phyloP scores from a whole-genome alignment of 2,329 filamentous ascomycete species.

The Macrophomina pseudophaseolina region DNA sequence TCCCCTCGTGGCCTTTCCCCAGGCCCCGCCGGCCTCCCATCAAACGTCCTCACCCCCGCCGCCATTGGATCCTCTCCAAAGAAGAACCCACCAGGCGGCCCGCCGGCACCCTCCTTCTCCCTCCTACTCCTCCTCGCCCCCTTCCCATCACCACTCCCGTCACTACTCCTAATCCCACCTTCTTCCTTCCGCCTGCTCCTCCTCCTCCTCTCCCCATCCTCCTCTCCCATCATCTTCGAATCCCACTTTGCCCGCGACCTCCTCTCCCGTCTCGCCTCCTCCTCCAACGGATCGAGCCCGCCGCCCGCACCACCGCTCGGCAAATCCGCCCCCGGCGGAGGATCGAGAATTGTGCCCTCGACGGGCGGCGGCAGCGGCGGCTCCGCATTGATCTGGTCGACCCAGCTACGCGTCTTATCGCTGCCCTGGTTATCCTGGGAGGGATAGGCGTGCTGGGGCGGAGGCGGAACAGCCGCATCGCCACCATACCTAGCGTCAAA shows the following conservation, averaged over 20 bases:
- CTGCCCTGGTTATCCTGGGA: constrained; percentile 45
- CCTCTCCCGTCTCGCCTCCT: constrained; percentile 27
- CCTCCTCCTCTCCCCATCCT: constrained; percentile 12
- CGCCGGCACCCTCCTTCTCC: background rate
- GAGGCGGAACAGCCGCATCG: background rate
- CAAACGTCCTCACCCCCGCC: constrained; percentile 24
- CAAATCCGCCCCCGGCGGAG: constrained; percentile 29
- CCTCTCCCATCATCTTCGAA: constrained; percentile 18
- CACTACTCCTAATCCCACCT: constrained; percentile 8
- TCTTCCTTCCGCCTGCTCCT: background rate
- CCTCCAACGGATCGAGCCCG: constrained; percentile 38
- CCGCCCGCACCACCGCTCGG: constrained; percentile 28
- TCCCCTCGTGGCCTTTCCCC: constrained; percentile 13
- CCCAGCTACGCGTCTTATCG: constrained; percentile 57
- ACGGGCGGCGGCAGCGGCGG: constrained; percentile 53
- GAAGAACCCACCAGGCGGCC: background rate
- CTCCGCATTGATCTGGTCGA: constrained; percentile 52
- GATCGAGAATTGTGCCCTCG: constrained; percentile 54
- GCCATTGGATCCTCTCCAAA: constrained; percentile 15
- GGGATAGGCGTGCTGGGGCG: constrained; percentile 32
- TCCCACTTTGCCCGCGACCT: constrained; percentile 21
- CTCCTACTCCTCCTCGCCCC: constrained; percentile 4
- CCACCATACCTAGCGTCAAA: constrained; percentile 49
- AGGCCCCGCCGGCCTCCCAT: constrained; percentile 12
- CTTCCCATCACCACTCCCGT: constrained; percentile 14